phyloP scores from a whole-genome alignment of 2,329 filamentous ascomycete genomes.

The Beauveria asiatica region DNA sequence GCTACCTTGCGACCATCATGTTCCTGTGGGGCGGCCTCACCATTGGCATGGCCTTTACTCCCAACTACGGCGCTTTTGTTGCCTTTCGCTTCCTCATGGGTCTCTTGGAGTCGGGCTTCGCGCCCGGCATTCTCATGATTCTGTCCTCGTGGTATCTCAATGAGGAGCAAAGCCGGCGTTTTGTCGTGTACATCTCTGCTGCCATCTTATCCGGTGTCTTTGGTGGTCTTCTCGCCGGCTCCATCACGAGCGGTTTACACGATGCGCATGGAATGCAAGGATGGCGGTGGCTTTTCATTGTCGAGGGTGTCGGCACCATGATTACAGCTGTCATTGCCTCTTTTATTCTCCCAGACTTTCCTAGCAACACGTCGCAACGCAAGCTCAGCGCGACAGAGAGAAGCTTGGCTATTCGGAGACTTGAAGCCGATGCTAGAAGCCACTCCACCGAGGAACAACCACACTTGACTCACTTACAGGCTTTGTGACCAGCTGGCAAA shows the following conservation, averaged over 20 bases:
- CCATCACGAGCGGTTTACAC: constrained; percentile 47
- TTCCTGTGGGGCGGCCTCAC: constrained; percentile 46
- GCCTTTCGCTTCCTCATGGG: constrained; percentile 41
- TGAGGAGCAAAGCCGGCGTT: constrained; percentile 43
- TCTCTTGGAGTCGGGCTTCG: constrained; percentile 47
- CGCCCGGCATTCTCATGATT: constrained; percentile 49
- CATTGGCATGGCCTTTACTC: constrained; percentile 43
- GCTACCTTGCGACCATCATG: constrained; percentile 45
- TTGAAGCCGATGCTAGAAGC: constrained; percentile 58
- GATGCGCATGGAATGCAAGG: constrained; percentile 52
- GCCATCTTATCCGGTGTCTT: constrained; percentile 50
- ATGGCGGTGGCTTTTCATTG: constrained; percentile 53
- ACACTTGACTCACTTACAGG: constrained; percentile 59
- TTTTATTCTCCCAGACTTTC: constrained; percentile 68
- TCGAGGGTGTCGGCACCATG: constrained; percentile 58
- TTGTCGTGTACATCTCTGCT: constrained; percentile 47
- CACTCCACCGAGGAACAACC: constrained; percentile 61
- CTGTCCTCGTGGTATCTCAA: constrained; percentile 48
- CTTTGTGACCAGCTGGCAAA: constrained; percentile 35
- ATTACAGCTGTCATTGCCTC: constrained; percentile 54
- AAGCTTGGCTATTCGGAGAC: constrained; percentile 53
- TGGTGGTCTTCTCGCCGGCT: constrained; percentile 48
- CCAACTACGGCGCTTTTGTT: constrained; percentile 36
- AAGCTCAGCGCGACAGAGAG: constrained; percentile 60
- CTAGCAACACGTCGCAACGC: constrained; percentile 47